Percentiles rank a stretch among this genome's conserved stretches.
Evolutionary conservation across 2,329 filamentous ascomycete genomes (phyloP).

Genomic region (Talaromyces verruculosus): DNA sequence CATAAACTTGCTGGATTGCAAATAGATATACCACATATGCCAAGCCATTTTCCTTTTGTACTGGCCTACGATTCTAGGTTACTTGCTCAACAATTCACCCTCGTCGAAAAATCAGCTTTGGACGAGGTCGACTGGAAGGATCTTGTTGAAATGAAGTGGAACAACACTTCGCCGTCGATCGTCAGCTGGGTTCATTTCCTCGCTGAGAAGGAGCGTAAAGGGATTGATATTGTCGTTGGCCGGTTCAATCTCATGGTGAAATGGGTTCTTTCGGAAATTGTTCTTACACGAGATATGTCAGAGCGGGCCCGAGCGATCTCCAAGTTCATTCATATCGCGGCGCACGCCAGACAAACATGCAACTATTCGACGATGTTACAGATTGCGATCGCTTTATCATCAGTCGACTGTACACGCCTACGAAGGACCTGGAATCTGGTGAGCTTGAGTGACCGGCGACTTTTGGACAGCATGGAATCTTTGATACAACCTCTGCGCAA

Average conservation of each 20-base stretch:
- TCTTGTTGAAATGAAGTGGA: slow-evolving; percentile 64
- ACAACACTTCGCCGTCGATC: slow-evolving; percentile 53
- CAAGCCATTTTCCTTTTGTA: slow-evolving; percentile 60
- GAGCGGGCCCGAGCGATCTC: slow-evolving; percentile 61
- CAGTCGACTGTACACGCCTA: slow-evolving; percentile 58
- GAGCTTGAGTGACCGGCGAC: slow-evolving; percentile 53
- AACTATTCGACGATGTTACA: slow-evolving; percentile 69
- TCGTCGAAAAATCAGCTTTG: slow-evolving; percentile 65
- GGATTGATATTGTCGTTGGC: slow-evolving; percentile 64
- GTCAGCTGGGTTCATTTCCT: slow-evolving; percentile 64
- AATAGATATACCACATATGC: slow-evolving; percentile 24
- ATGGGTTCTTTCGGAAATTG: slow-evolving; percentile 63
- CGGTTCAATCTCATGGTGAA: slow-evolving; percentile 68
- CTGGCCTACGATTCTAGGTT: slow-evolving; percentile 62
- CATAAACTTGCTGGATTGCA: slow-evolving; percentile 11
- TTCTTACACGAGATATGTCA: slow-evolving; percentile 58
- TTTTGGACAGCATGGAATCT: slow-evolving; percentile 59
- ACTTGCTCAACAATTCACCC: slow-evolving; percentile 63
- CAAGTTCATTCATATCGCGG: slow-evolving; percentile 64
- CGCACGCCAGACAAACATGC: slow-evolving; percentile 57
- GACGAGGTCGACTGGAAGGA: slow-evolving; percentile 68
- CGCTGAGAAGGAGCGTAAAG: slow-evolving; percentile 53
- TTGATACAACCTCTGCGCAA: slow-evolving; percentile 64
- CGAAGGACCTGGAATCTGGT: slow-evolving; percentile 61
- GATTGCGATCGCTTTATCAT: slow-evolving; percentile 62